phyloP scores from a whole-genome alignment of 495 filamentous ascomycete genomes.

The Tuber brumale region DNA sequence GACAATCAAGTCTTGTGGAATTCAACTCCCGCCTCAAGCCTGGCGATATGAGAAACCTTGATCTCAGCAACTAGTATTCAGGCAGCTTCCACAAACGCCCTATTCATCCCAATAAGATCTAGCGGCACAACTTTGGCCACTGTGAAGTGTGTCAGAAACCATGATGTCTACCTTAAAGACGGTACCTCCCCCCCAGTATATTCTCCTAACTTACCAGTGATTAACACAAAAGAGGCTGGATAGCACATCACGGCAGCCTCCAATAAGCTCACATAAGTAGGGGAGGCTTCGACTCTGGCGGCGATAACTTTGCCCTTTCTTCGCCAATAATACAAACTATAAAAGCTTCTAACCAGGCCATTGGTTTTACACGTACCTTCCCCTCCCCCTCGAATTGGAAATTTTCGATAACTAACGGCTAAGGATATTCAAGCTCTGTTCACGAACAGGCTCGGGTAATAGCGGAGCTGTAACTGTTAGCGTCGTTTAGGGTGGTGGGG shows the following conservation, averaged over 20 bases:
- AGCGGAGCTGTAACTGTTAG: neutral
- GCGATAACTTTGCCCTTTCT: conserved; percentile 22
- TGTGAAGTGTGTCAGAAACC: conserved; percentile 50
- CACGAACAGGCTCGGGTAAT: neutral
- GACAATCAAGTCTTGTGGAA: conserved; percentile 48
- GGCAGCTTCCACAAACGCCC: conserved; percentile 44
- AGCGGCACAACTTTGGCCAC: conserved; percentile 44
- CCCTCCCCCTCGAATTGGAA: neutral
- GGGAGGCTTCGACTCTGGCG: conserved; percentile 41
- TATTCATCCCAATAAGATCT: conserved; percentile 51
- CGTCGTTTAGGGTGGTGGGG: neutral
- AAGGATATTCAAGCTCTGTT: conserved; percentile 32
- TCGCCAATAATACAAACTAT: conserved; percentile 20
- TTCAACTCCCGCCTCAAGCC: conserved; percentile 47
- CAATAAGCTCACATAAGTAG: conserved; percentile 43
- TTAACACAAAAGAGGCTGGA: neutral
- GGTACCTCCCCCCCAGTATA: conserved; percentile 18
- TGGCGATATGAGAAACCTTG: conserved; percentile 50
- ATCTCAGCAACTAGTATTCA: conserved; percentile 43
- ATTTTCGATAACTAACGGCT: neutral
- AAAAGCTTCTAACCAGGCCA: conserved; percentile 20
- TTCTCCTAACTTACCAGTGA: neutral
- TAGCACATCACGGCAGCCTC: neutral
- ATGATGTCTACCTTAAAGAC: conserved; percentile 51
- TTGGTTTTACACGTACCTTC: conserved; percentile 27